A percentile compares a stretch with the other conserved stretches of the same genome.
phyloP scores from a whole-genome alignment of 1,139 yeast species.

The Debaryomyces psychrophilus region DNA sequence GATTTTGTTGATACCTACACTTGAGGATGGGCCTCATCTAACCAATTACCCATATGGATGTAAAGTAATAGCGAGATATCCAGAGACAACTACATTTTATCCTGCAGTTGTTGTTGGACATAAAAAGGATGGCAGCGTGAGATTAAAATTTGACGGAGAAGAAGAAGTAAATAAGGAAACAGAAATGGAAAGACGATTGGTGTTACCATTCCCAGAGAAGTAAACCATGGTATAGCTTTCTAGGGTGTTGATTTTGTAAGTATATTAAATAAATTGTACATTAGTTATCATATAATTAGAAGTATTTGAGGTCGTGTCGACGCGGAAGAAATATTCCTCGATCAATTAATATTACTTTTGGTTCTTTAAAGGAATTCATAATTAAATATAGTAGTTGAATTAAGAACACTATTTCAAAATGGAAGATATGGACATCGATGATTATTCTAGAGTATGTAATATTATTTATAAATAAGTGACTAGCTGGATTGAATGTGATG shows the following conservation, averaged over 20 bases:
- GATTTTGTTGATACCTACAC: conserved; percentile 70
- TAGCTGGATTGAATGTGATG: conserved; percentile 9
- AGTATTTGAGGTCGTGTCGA: conserved; percentile 9
- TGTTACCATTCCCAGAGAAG: conserved; percentile 69
- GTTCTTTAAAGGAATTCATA: neutral
- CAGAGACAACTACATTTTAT: conserved; percentile 96
- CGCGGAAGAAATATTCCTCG: conserved; percentile 7
- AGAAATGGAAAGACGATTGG: conserved; percentile 83
- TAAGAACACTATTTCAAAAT: conserved; percentile 21
- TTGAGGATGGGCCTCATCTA: conserved; percentile 41
- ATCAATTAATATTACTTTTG: neutral
- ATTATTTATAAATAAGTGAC: conserved; percentile 6
- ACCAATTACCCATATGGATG: conserved; percentile 72
- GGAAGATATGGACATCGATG: conserved; percentile 60
- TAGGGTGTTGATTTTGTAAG: neutral
- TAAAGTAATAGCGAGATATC: conserved; percentile 89
- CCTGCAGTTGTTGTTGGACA: conserved; percentile 89
- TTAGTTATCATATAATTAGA: neutral
- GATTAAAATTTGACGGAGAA: conserved; percentile 91
- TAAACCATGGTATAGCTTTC: conserved; percentile 10
- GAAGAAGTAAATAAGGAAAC: conserved; percentile 96
- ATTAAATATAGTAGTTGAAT: neutral
- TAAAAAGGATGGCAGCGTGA: conserved; percentile 74
- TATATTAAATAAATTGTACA: neutral
- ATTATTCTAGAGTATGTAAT: conserved; percentile 53